A percentile compares a stretch with the other conserved stretches of the same genome.
These are phyloP conservation scores for Penicillium sp. DNA, from an alignment of 2,329 filamentous ascomycete genomes.

Conservation along the genomic window DNA sequence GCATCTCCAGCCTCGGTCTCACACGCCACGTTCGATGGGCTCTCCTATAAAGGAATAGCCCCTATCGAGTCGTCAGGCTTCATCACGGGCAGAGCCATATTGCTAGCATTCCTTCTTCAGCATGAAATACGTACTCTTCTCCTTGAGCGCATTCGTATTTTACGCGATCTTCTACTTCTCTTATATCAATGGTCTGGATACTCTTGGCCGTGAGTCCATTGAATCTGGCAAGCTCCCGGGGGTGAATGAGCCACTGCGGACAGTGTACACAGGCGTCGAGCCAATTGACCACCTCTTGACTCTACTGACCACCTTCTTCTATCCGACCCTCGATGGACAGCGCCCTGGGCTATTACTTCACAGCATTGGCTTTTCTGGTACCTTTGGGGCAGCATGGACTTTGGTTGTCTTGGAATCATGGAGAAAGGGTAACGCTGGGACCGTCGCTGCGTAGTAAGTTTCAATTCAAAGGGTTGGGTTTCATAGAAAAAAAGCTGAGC, in stretches of 20 bases:
- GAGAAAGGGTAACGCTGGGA: conserved; percentile 46
- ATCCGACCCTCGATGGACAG: conserved; percentile 41
- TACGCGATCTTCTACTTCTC: conserved; percentile 39
- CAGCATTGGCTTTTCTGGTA: conserved; percentile 42
- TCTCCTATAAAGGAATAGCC: background rate
- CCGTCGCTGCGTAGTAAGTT: conserved; percentile 45
- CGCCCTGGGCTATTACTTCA: conserved; percentile 38
- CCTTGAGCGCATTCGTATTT: conserved; percentile 32
- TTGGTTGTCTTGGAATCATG: conserved; percentile 49
- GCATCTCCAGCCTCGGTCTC: background rate
- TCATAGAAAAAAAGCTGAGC: conserved; percentile 13
- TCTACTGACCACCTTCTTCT: conserved; percentile 42
- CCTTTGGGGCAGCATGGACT: conserved; percentile 45
- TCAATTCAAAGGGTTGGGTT: background rate
- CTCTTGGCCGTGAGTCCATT: conserved; percentile 20
- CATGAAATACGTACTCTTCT: conserved; percentile 30
- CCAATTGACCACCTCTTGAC: conserved; percentile 34
- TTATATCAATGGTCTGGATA: conserved; percentile 32
- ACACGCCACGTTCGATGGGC: background rate
- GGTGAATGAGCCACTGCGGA: conserved; percentile 29
- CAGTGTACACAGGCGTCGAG: conserved; percentile 36
- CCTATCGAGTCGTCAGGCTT: no score
- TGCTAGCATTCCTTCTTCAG: background rate
- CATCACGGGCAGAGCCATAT: background rate
- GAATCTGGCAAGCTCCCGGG: conserved; percentile 29